phyloP scores from a whole-genome alignment of 2,329 filamentous ascomycete species.

The Bipolaris oryzae region DNA sequence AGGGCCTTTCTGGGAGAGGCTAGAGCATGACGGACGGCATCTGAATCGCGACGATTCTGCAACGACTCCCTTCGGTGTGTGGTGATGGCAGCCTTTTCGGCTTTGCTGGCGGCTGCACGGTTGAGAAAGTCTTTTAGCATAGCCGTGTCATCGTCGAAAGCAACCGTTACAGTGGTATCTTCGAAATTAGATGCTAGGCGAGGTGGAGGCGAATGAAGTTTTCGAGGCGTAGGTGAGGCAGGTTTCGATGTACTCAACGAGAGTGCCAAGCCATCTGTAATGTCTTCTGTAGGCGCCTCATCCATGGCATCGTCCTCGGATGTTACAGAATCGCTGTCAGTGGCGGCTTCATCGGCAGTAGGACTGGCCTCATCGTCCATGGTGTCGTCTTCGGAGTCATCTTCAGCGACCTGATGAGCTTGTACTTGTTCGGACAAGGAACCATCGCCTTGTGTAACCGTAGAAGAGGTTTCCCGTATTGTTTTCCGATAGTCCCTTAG shows the following conservation, averaged over 20 bases:
- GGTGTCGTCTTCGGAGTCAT: background rate
- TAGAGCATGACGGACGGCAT: slow-evolving; percentile 54
- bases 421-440: background rate
- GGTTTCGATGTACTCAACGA: slow-evolving; percentile 21
- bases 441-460: background rate
- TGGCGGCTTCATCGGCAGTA: background rate
- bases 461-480: background rate
- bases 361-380: background rate
- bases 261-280: slow-evolving; percentile 42
- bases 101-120: slow-evolving; percentile 56
- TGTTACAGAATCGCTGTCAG: background rate
- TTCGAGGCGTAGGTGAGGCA: slow-evolving; percentile 26
- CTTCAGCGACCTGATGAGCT: background rate
- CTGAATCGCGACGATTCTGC: slow-evolving; percentile 56
- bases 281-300: slow-evolving; percentile 23
- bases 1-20: slow-evolving; percentile 54
- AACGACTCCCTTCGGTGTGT: slow-evolving; percentile 51
- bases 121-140: slow-evolving; percentile 57
- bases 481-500: slow-evolving; percentile 27
- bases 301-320: background rate
- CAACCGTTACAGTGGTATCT: slow-evolving; percentile 39
- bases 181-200: slow-evolving; percentile 30
- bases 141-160: slow-evolving; percentile 56
- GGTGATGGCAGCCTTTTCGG: slow-evolving; percentile 43
- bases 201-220: slow-evolving; percentile 38